phyloP scores from a whole-genome alignment of 192 early-diverging fungal genomes.

The Entomortierella chlamydospora region DNA sequence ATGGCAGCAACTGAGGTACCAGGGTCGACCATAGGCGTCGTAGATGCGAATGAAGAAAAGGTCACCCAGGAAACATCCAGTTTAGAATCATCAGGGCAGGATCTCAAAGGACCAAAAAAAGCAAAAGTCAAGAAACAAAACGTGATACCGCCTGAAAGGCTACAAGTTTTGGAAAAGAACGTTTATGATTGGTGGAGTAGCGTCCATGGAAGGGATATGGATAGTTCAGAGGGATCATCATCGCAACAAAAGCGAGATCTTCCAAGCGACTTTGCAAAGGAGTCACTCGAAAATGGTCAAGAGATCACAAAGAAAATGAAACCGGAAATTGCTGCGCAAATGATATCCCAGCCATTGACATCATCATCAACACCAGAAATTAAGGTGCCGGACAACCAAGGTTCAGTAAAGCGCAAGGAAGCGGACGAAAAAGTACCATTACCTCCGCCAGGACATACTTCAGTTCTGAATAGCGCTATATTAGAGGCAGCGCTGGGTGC shows the following conservation, averaged over 20 bases:
- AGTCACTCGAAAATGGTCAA: neutral
- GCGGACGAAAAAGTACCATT: constrained; percentile 4
- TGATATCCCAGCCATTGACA: neutral
- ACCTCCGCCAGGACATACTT: constrained; percentile 19
- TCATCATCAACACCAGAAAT: neutral
- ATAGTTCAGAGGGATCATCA: neutral
- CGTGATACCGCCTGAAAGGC: constrained; percentile 24
- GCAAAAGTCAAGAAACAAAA: constrained; percentile 23
- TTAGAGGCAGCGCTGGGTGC: constrained; percentile 27
- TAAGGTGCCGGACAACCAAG: too few relatives aligned
- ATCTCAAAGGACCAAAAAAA: constrained; percentile 11
- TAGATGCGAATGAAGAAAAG: too few relatives aligned
- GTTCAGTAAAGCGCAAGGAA: neutral
- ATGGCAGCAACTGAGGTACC: too few relatives aligned
- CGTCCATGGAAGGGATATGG: neutral
- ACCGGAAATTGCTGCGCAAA: neutral
- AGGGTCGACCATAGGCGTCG: too few relatives aligned
- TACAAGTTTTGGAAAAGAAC: constrained; percentile 23
- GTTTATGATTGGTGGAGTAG: constrained; percentile 25
- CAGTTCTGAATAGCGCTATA: constrained; percentile 11
- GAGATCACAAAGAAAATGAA: constrained; percentile 10
- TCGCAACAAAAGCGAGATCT: constrained; percentile 6
- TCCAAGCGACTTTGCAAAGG: neutral
- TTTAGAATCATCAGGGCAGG: neutral
- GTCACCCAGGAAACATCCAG: neutral